phyloP scores from a whole-genome alignment of 305 asterid genomes.

The Fraxinus baroniana region DNA sequence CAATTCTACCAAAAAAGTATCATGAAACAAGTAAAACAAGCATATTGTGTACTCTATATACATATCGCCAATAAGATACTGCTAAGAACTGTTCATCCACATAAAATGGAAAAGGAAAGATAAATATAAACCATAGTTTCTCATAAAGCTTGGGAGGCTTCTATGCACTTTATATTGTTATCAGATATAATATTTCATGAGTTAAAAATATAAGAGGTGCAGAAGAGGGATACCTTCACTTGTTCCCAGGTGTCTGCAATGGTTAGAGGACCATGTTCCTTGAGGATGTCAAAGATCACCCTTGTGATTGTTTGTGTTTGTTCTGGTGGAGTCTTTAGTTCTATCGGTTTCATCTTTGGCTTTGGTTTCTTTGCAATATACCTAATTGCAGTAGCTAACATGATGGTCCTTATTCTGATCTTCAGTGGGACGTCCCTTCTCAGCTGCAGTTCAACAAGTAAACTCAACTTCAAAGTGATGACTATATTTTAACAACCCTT shows the following conservation, averaged over 20 bases:
- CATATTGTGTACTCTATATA: not conserved
- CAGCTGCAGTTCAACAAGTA: slow-evolving; percentile 23
- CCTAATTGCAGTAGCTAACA: slow-evolving; percentile 67
- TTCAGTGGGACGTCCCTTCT: not conserved
- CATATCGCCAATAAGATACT: not conserved
- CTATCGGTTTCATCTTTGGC: slow-evolving; percentile 73
- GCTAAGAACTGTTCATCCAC: not conserved
- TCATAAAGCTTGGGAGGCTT: not conserved
- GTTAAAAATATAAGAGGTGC: not conserved
- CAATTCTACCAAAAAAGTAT: not conserved
- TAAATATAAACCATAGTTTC: not conserved
- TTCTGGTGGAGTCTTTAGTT: slow-evolving; percentile 64
- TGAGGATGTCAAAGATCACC: slow-evolving; percentile 40
- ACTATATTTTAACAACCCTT: not conserved
- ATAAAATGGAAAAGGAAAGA: not conserved
- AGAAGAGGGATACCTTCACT: slow-evolving; percentile 60
- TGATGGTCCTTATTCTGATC: slow-evolving; percentile 30
- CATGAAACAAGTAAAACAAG: not conserved
- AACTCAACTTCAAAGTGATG: not conserved
- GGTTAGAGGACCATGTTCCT: slow-evolving; percentile 87
- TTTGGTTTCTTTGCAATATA: slow-evolving; percentile 59
- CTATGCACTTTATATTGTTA: not conserved
- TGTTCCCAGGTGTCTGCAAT: slow-evolving; percentile 87
- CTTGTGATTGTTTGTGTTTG: slow-evolving; percentile 78
- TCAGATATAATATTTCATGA: not conserved